Evolutionary conservation across 164 flowering plant species (phyloP), one percentile per base, ranked within the genome.

Genomic region (Magnolia officinalis): DNA sequence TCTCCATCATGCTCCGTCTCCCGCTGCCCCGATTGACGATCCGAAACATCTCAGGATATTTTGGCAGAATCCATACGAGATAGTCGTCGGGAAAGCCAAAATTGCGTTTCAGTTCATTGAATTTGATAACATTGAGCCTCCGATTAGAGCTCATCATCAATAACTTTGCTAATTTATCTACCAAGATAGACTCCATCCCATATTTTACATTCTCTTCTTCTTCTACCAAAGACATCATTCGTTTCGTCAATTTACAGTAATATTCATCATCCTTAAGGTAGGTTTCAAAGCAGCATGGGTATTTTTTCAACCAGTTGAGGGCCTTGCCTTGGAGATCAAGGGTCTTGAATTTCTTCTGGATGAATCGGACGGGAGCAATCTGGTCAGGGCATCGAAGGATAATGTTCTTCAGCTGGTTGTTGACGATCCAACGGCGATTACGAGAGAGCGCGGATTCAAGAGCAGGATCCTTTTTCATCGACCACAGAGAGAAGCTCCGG

Each of bases 281-380:
- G 2, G 90, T 84, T 31, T 94, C 91, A 69, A 87, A 96, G 84
- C 99, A 96, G 79, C 98, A 90, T 7, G 98, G 97, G 78, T 94
- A 94, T 49, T 94, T 94, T 20, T 84, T 88, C 7, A 96, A 82
- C 98, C 98, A 94, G 71, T 92, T 96, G 63, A 88, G 89, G 67
- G 99, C 98, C 59, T 88, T 88, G 7, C 98, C 99, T 74, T 91
- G 94, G 58, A 91, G 95, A 82, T 94, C 97, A n/a, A 94, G 94
- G 64, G 88, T 84, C 77, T 91, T 92, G 86, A 94, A 96, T 84
- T 91, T 94, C 79, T 87, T 90, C 81, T 96, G 99, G 37, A 94
- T 83, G 79, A 80, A 81, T 50, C 80, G 79, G 51, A 92, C 81
- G 3, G 96, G 79, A 1, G 80, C 82, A 9, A 75, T 88, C 63